Percentiles rank a stretch among this genome's conserved stretches.
Conservation (phyloP, 1,284 basidiomycete species). For the Heterobasidion parviporum region DNA sequence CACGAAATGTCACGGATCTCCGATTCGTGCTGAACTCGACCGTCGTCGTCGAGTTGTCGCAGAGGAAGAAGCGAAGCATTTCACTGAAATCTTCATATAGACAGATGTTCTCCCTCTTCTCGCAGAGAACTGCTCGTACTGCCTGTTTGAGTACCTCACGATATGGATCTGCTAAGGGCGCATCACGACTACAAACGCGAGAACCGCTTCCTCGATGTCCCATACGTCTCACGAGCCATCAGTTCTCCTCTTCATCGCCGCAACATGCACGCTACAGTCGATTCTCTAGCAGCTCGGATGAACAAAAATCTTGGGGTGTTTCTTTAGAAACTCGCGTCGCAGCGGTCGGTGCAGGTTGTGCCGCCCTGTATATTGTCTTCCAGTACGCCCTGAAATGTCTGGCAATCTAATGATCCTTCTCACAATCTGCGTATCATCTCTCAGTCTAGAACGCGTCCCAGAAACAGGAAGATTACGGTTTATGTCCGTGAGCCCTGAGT, state of each 20-base stretch:
- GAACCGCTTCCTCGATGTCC: neutral
- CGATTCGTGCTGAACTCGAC: no score
- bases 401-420: neutral
- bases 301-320: no score
- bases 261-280: neutral
- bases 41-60: no score
- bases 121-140: no score
- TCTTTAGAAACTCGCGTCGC: neutral
- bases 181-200: neutral
- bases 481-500: constrained; percentile 62
- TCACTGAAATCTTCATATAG: no score
- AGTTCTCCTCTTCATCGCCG: neutral
- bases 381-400: constrained; percentile 37
- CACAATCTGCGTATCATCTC: neutral
- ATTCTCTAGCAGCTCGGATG: neutral
- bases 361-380: constrained; percentile 43
- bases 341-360: neutral
- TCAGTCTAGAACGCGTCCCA: constrained; percentile 71
- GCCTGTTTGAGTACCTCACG: no score
- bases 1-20: no score
- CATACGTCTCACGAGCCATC: neutral
- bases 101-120: no score
- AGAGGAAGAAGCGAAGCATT: no score
- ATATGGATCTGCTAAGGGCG: no score
- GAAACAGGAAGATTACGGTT: constrained; percentile 82